A percentile compares a stretch with the other conserved stretches of the same genome.
phyloP scores from a whole-genome alignment of 106 monocot species.

The Dioscorea zingiberensis region DNA sequence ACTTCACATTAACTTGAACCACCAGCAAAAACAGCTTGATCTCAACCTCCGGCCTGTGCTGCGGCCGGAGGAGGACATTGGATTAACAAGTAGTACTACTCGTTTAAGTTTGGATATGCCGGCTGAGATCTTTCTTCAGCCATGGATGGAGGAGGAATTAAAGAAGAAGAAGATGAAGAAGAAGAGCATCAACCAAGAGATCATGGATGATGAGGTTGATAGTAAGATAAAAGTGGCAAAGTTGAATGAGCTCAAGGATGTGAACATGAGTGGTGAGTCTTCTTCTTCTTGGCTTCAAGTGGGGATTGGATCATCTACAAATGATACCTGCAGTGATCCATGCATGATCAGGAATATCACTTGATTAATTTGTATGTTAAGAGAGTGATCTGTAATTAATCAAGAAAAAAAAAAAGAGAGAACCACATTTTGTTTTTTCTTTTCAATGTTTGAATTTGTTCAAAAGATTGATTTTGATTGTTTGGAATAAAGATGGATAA shows the following conservation, averaged over 20 bases:
- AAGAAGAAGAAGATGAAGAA: too few species aligned
- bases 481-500: too few species aligned
- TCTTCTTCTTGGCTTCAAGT: constrained; percentile 65
- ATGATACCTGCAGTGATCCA: neutral
- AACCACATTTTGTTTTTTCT: too few species aligned
- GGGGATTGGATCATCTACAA: constrained; percentile 40
- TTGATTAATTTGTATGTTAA: too few species aligned
- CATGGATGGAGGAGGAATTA: constrained; percentile 25
- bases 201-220: constrained; percentile 30
- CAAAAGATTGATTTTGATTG: too few species aligned
- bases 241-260: constrained; percentile 65
- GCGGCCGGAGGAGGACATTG: neutral
- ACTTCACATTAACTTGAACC: constrained; percentile 14
- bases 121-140: constrained; percentile 21
- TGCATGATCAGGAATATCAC: too few species aligned
- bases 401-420: too few species aligned
- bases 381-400: too few species aligned
- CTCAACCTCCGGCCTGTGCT: constrained; percentile 51
- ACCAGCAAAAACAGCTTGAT: constrained; percentile 19
- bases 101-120: constrained; percentile 27
- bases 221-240: constrained; percentile 41
- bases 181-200: neutral
- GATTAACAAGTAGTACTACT: too few species aligned
- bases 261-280: constrained; percentile 20
- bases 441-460: too few species aligned